Evolutionary conservation across 139 green algal genomes (phyloP).

Genomic region (Pleodorina starrii): DNA sequence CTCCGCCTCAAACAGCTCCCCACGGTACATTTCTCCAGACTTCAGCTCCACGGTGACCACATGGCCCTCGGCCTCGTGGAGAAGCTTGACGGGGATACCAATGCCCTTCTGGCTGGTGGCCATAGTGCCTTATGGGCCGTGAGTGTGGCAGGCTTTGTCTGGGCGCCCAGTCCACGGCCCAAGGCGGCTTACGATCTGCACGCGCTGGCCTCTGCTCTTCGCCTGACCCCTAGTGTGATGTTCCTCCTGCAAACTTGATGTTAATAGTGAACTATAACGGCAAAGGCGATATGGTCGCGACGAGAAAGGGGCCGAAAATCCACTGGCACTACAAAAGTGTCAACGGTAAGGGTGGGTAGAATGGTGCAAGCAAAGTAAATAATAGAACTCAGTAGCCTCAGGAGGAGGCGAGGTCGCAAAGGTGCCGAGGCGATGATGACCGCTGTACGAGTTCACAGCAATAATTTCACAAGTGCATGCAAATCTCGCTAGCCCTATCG

Average conservation of each 20-base stretch:
- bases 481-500: no score
- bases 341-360: no score
- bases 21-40: constrained; percentile 95
- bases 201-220: no score
- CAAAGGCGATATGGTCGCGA: not conserved
- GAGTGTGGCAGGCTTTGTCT: constrained; percentile 8
- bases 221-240: no score
- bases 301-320: no score
- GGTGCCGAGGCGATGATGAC: no score
- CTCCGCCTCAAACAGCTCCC: constrained; percentile 93
- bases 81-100: constrained; percentile 92
- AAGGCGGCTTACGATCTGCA: constrained; percentile 26
- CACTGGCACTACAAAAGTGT: no score
- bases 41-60: constrained; percentile 98
- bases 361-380: no score
- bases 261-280: not conserved
- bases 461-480: no score
- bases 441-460: no score
- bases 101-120: constrained; percentile 72
- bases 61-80: constrained; percentile 98
- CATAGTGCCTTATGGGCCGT: constrained; percentile 34
- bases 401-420: no score
- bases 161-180: constrained; percentile 11
- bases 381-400: no score
- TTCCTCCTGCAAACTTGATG: not conserved